Base-by-base conservation (phyloP, 2,329 filamentous ascomycete genomes). In the Verticillium nubilum region DNA sequence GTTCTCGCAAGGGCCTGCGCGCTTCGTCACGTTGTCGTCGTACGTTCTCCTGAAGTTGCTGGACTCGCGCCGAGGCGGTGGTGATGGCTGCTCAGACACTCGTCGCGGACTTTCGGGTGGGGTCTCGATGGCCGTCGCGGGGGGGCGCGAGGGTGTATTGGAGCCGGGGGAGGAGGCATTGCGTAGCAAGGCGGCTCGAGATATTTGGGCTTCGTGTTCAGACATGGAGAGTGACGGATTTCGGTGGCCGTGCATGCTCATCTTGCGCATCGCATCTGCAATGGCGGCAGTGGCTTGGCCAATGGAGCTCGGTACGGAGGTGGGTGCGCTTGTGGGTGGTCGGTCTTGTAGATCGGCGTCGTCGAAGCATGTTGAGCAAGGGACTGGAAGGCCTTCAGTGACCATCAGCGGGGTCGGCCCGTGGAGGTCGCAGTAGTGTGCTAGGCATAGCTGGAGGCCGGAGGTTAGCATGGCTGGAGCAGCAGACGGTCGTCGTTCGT, bases 361-460 rank as follows among this genome's bases (percentile, higher is more conserved):
- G 62, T 87, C 82, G 67, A 79, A 83, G 69, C 86, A 89, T 66
- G 79, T 76, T 60, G 77, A 76, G 68, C 86, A 89, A 54, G 82
- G 78, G 13, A 85, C 82, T 2, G 85, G 83, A 15, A 87, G 73
- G 55, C 85, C 86, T 70, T 89, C 86, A 35, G 86, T 89, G 67
- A 88, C 86, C 83, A 89, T 87, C 60, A 89, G 73, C 56, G 86
- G 86, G 54, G 86, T 89, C 55, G 86, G 86, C 63, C 86, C 86
- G 74, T 89, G 86, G 63, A 84, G 79, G 71, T 89, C 86, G 78
- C 86, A 89, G 70, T 88, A 89, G 71, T 89, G 86, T 67, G 86
- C 86, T 67, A 89, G 79, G 71, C 85, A 88, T 69, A 89, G 76
- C 86, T 89, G 81, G 60, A 85, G 54, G 52, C 60, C 60, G 28